Evolutionary conservation across 2,329 filamentous ascomycete species (phyloP).

Genomic region (Paraphaeosphaeria minitans): DNA sequence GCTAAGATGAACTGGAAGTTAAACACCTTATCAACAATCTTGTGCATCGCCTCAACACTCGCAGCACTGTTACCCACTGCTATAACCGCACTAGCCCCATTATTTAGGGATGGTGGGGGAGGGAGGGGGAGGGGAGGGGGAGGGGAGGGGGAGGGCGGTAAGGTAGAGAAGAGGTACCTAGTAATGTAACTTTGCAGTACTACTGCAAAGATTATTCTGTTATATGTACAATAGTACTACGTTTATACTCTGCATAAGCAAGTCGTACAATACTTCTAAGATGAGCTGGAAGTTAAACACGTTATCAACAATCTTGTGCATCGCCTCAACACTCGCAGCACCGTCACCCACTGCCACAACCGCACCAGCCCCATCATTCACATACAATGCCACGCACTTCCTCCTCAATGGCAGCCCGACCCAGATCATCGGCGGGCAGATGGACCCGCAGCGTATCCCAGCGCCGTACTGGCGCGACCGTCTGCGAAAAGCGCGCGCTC

Average conservation of each 20-base stretch:
- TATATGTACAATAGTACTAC: not conserved
- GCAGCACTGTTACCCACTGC: not conserved
- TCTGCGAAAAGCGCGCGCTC: conserved; percentile 51
- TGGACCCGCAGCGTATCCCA: conserved; percentile 58
- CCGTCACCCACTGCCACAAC: not conserved
- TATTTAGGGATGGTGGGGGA: too few relatives aligned
- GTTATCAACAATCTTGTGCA: not conserved
- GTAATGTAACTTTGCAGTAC: too few relatives aligned
- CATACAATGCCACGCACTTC: conserved; percentile 49
- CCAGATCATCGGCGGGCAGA: conserved; percentile 56
- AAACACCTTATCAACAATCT: not conserved
- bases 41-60: not conserved
- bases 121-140: too few relatives aligned
- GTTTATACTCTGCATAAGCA: not conserved
- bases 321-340: not conserved
- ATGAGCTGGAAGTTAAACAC: not conserved
- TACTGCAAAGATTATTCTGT: too few relatives aligned
- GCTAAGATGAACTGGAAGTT: not conserved
- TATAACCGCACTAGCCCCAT: not conserved
- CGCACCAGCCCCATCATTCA: conserved; percentile 34
- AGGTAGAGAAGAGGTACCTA: too few relatives aligned
- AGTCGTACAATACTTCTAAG: not conserved
- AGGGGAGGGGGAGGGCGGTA: too few relatives aligned
- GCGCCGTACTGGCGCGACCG: conserved; percentile 55
- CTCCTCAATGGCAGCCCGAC: conserved; percentile 49